Conservation (phyloP, 257 asterid species). For the Sherardia arvensis region DNA sequence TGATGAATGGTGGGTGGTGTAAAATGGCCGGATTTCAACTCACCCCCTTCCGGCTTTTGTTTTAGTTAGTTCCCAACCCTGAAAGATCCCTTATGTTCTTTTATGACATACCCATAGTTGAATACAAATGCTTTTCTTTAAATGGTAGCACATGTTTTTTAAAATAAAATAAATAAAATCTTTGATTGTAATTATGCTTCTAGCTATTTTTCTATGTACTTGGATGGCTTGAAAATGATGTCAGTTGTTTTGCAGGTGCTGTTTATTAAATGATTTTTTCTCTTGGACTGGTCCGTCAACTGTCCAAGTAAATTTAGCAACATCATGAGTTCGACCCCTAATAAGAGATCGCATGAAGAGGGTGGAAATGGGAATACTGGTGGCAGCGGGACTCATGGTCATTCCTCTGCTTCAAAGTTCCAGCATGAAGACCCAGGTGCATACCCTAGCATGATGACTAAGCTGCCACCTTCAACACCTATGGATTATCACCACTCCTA, state of each 20-base stretch:
- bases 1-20: not conserved
- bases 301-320: conserved; percentile 2
- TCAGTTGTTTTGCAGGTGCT: not conserved
- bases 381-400: conserved; percentile 40
- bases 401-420: conserved; percentile 49
- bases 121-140: too few relatives aligned
- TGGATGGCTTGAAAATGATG: not conserved
- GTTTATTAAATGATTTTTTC: not conserved
- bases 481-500: conserved; percentile 56
- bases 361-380: conserved; percentile 42
- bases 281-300: not conserved
- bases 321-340: conserved; percentile 67
- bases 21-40: not conserved
- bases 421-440: conserved; percentile 61
- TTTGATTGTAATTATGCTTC: not conserved
- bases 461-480: conserved; percentile 33
- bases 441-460: conserved; percentile 39
- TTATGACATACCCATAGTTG: not conserved
- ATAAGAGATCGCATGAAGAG: conserved; percentile 71
- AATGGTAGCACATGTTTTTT: not conserved
- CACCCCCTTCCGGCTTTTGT: not conserved
- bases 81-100: not conserved
- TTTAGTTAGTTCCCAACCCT: not conserved
- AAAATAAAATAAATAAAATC: too few relatives aligned
- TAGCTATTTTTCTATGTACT: not conserved